phyloP scores from a whole-genome alignment of 176 grass and related monocot species.

The Cenchrus americanus region DNA sequence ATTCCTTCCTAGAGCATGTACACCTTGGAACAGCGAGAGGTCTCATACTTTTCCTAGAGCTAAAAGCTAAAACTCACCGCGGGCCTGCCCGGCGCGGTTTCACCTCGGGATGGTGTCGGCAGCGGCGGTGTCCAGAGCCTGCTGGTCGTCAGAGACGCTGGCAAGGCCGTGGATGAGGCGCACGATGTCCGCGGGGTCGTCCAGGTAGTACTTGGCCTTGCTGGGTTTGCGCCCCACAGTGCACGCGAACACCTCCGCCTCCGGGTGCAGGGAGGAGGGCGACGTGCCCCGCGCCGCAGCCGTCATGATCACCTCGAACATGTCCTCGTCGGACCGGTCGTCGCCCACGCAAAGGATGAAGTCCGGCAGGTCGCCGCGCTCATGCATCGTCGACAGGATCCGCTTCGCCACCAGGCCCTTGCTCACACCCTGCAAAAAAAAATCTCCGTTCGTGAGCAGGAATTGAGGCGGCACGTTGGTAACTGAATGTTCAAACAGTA shows the following conservation, averaged over 20 bases:
- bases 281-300: slow-evolving; percentile 27
- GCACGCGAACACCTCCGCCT: slow-evolving; percentile 84
- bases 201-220: slow-evolving; percentile 97
- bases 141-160: slow-evolving; percentile 62
- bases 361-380: slow-evolving; percentile 52
- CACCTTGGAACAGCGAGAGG: slow-evolving; percentile 22
- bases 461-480: no score
- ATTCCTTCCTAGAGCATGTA: slow-evolving; percentile 22
- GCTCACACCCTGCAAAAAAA: slow-evolving; percentile 63
- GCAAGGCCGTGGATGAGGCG: slow-evolving; percentile 81
- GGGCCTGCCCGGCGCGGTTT: not conserved
- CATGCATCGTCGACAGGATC: slow-evolving; percentile 59
- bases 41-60: slow-evolving; percentile 5
- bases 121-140: not conserved
- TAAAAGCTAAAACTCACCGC: not conserved
- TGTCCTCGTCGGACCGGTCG: slow-evolving; percentile 90
- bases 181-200: slow-evolving; percentile 71
- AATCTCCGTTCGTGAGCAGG: no score
- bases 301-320: slow-evolving; percentile 88
- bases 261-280: slow-evolving; percentile 36
- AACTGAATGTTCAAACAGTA: not conserved
- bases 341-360: slow-evolving; percentile 90
- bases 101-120: slow-evolving; percentile 4
- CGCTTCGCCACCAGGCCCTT: slow-evolving; percentile 76
- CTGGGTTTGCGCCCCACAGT: slow-evolving; percentile 90